These are phyloP conservation scores for Sonneratia alba DNA, from an alignment of 345 rosid species.

Conservation along the genomic window DNA sequence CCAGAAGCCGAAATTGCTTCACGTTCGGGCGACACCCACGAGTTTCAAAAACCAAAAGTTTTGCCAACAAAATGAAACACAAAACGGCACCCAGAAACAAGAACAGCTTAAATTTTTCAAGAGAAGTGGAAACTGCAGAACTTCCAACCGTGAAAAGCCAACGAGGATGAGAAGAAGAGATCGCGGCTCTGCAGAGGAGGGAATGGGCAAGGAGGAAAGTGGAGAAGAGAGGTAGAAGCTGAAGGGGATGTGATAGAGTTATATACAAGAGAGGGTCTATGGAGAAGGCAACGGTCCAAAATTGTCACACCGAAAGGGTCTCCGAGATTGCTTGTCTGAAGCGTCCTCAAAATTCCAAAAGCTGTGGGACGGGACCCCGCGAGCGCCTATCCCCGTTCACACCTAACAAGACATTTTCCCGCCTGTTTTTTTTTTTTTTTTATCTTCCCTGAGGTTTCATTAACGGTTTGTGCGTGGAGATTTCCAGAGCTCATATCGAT, in stretches of 20 bases:
- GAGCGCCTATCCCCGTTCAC: conserved; percentile 32
- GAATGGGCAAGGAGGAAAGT: neutral
- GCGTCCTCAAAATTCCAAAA: conserved; percentile 47
- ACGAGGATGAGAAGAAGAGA: too few relatives aligned
- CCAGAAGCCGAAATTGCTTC: neutral
- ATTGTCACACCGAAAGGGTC: conserved; percentile 49
- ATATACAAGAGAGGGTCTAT: conserved; percentile 13
- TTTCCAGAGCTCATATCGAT: too few relatives aligned
- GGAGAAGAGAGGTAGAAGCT: conserved; percentile 17
- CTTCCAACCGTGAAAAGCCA: too few relatives aligned
- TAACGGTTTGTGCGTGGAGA: neutral
- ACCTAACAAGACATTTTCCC: conserved; percentile 26
- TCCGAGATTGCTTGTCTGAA: conserved; percentile 35
- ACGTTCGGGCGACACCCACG: too few relatives aligned
- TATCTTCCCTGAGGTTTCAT: neutral
- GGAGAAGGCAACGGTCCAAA: conserved; percentile 11
- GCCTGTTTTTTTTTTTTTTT: conserved; percentile 14
- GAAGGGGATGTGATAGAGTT: conserved; percentile 14
- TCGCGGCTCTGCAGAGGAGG: neutral
- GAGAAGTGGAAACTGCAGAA: too few relatives aligned
- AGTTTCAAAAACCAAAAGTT: neutral
- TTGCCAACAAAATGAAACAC: neutral
- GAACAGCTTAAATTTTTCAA: neutral
- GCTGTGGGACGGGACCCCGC: conserved; percentile 40
- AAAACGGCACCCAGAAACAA: conserved; percentile 19